Conservation (phyloP, 768 basidiomycete genomes). For the Pisolithus albus region DNA sequence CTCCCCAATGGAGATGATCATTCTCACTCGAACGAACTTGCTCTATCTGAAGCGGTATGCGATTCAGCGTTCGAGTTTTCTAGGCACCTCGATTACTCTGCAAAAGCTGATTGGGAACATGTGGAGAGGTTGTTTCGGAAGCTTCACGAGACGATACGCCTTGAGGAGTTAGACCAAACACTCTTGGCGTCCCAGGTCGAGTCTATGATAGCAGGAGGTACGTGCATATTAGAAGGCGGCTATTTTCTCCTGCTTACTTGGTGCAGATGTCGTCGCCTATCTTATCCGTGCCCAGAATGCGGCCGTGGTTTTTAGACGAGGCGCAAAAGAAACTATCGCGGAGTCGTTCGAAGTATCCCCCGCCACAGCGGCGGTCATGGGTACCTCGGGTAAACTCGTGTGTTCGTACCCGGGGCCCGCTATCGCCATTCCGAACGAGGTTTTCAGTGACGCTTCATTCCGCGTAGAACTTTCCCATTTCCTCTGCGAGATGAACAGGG, state of each 20-base stretch:
- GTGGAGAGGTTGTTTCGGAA: conserved; percentile 28
- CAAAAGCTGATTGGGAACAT: conserved; percentile 22
- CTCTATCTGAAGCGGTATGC: conserved; percentile 18
- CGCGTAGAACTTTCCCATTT: background rate
- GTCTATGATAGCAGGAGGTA: conserved; percentile 9
- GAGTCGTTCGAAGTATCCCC: conserved; percentile 40
- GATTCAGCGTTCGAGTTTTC: conserved; percentile 16
- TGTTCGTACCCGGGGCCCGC: conserved; percentile 37
- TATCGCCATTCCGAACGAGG: conserved; percentile 21
- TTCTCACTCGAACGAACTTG: conserved; percentile 16
- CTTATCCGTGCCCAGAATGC: conserved; percentile 38
- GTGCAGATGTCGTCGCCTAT: conserved; percentile 31
- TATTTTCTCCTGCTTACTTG: background rate
- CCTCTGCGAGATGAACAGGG: conserved; percentile 11
- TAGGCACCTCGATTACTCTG: background rate
- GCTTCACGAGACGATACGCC: conserved; percentile 6
- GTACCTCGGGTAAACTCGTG: conserved; percentile 30
- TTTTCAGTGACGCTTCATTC: background rate
- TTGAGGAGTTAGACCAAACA: background rate
- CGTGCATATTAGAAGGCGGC: background rate
- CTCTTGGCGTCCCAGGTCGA: conserved; percentile 10
- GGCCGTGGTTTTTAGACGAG: conserved; percentile 31
- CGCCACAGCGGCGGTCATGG: conserved; percentile 23
- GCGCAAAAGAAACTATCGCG: conserved; percentile 18
- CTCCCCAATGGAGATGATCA: conserved; percentile 35